phyloP scores from a whole-genome alignment of 768 basidiomycete species.

The Lactifluus pinguis region DNA sequence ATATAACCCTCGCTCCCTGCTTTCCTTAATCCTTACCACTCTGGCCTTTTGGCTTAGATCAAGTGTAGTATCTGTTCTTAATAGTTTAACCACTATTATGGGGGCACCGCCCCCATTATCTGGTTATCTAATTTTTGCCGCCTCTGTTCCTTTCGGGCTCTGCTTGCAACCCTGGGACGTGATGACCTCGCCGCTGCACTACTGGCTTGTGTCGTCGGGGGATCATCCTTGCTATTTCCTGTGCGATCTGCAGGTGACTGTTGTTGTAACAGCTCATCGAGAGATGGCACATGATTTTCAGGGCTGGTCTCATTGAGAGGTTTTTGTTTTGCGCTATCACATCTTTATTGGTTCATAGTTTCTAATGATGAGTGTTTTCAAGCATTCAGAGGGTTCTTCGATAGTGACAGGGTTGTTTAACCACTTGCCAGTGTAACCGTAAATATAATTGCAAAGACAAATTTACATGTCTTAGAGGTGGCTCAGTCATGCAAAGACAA shows the following conservation, averaged over 20 bases:
- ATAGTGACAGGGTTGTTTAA: no score
- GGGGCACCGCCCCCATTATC: slow-evolving; percentile 27
- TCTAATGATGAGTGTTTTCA: no score
- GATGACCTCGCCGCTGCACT: slow-evolving; percentile 21
- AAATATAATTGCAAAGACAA: no score
- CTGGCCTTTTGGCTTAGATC: slow-evolving; percentile 96
- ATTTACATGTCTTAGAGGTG: no score
- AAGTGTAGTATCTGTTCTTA: slow-evolving; percentile 98
- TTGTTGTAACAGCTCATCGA: not conserved
- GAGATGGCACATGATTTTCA: not conserved
- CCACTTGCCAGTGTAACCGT: no score
- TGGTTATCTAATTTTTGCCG: slow-evolving; percentile 29
- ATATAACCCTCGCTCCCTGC: slow-evolving; percentile 30
- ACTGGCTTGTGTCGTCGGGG: slow-evolving; percentile 17
- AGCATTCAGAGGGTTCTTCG: no score
- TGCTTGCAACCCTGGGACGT: slow-evolving; percentile 15
- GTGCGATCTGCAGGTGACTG: not conserved
- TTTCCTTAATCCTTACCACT: slow-evolving; percentile 48
- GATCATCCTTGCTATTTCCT: not conserved
- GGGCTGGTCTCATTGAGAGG: not conserved
- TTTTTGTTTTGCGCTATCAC: no score
- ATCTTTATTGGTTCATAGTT: no score
- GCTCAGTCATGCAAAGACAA: no score
- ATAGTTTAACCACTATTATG: slow-evolving; percentile 52
- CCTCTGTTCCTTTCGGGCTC: slow-evolving; percentile 22